These are phyloP conservation scores for Sonneratia caseolaris DNA, from an alignment of 345 rosid species.

Conservation along the genomic window DNA sequence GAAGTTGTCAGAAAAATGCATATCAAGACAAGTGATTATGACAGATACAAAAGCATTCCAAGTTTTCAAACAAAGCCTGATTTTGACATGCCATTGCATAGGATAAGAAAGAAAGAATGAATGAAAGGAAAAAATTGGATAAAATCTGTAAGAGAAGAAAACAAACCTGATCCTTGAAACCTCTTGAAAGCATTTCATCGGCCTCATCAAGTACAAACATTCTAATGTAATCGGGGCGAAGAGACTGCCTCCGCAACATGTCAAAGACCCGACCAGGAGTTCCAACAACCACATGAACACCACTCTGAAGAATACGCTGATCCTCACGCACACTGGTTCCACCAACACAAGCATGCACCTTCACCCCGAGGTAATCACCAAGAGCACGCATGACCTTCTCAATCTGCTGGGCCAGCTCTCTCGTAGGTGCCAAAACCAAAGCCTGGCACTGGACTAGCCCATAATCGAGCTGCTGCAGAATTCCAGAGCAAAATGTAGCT, in stretches of 20 bases:
- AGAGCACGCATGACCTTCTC: slow-evolving; percentile 98
- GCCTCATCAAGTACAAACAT: slow-evolving; percentile 98
- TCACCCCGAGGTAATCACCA: slow-evolving; percentile 88
- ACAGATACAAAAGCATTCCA: background rate
- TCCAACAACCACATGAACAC: slow-evolving; percentile 95
- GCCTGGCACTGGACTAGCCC: slow-evolving; percentile 73
- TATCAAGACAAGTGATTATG: background rate
- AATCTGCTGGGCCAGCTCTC: slow-evolving; percentile 90
- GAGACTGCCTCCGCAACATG: slow-evolving; percentile 85
- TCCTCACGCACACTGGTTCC: slow-evolving; percentile 97
- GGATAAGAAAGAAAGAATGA: background rate
- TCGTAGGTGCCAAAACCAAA: slow-evolving; percentile 79
- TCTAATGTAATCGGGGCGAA: slow-evolving; percentile 64
- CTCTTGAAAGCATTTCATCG: slow-evolving; percentile 97
- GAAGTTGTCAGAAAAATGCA: background rate
- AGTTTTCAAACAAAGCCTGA: background rate
- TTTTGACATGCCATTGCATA: background rate
- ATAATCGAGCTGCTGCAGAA: slow-evolving; percentile 83
- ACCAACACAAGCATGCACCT: slow-evolving; percentile 96
- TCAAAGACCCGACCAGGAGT: slow-evolving; percentile 98
- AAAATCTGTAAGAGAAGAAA: background rate
- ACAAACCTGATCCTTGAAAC: slow-evolving; percentile 86
- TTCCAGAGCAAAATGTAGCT: slow-evolving; percentile 91
- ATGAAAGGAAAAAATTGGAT: too few relatives aligned
- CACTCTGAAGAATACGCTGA: slow-evolving; percentile 80